Base-by-base conservation (phyloP, 2,329 filamentous ascomycete genomes). In the Aspergillus pseudotamarii region DNA sequence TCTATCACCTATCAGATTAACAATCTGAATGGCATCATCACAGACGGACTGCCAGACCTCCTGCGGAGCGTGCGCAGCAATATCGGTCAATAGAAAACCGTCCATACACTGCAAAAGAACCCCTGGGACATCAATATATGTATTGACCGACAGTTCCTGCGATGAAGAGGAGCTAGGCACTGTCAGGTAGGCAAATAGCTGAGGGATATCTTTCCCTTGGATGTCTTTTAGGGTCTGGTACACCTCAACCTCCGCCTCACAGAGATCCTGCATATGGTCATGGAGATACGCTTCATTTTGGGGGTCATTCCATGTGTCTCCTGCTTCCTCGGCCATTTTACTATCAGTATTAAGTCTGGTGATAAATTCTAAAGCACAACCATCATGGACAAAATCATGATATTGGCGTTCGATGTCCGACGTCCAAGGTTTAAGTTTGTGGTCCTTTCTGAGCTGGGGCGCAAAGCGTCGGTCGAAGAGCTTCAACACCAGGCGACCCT, bases 401-500 rank as follows among this genome's bases (percentile, higher is more conserved):
- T 68, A 71, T 16, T 67, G 30, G 5, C 12, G 16, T 36, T 71
- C 67, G 10, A 58, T 63, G 6, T 63, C 36, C 6, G n/a, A n/a
- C 14, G 61, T 62, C 68, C 68, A 69, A 5, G 62, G 55, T 1
- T 48, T 9, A 41, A 59, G 34, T 28, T 65, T 60, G 19, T 64
- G 45, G 11, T 67, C 50, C 54, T 69, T 10, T 48, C 64, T 45
- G 16, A 64, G 48, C 30, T 60, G 55, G 1, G 58, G 36, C 23
- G 66, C 68, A 63, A 70, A 68, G 1, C 69, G 67, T 30, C 68
- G 57, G 34, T 69, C 67, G 51, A 64, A 69, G 41, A 70, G 60
- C 54, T 71, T 68, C 54, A 71, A 55, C 8, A 66, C 56, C 59
- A 68, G 59, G 4, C 62, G 36, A 12, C 57, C 64, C 34, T 66